Evolutionary conservation across 345 rosid species (phyloP), one percentile per base, ranked within the genome.

Genomic region (Melaleuca quinquenervia): DNA sequence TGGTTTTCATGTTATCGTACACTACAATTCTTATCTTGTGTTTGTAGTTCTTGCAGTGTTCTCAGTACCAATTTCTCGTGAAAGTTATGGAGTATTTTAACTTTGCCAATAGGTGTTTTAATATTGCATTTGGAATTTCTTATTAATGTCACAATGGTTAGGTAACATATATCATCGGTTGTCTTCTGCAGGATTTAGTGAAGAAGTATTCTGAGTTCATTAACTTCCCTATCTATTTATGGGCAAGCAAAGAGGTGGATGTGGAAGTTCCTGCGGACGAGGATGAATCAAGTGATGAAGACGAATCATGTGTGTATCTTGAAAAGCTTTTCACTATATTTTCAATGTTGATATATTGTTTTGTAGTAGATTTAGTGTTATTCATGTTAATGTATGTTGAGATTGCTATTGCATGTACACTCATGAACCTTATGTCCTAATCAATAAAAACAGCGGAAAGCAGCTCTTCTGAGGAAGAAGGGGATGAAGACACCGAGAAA

Each of bases 201-300:
- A 94, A 97, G 92, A 97, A 88, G 89, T 97, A 97, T 88, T 97
- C 99, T 84, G 99, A 97, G 91, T 97, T 97, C 90, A 97, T 97
- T 87, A 97, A 96, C 90, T 97, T 97, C 89, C 99, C 99, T 11
- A 97, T 97, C 85, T 82, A 87, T 89, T 91, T 96, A 60, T 97
- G 99, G 99, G 98, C 98, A 64, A 96, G 93, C 91, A 97, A 96
- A 88, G 99, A 97, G 92, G 92, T 94, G 86, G 99, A 97, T 83
- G 96, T 91, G 52, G 99, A 96, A 90, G 96, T 92, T 87, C 98
- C 98, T 58, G 93, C 91, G 20, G 98, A 97, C 52, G 99, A 97
- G 82, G 98, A 96, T 64, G 98, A 97, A 50, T 92, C 96, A 83
- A 89, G 88, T 85, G 98, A 95, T 50, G 97, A 95, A 86, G 98